Conservation (phyloP, 495 filamentous ascomycete genomes). For the Rhizodiscina lignyota region DNA sequence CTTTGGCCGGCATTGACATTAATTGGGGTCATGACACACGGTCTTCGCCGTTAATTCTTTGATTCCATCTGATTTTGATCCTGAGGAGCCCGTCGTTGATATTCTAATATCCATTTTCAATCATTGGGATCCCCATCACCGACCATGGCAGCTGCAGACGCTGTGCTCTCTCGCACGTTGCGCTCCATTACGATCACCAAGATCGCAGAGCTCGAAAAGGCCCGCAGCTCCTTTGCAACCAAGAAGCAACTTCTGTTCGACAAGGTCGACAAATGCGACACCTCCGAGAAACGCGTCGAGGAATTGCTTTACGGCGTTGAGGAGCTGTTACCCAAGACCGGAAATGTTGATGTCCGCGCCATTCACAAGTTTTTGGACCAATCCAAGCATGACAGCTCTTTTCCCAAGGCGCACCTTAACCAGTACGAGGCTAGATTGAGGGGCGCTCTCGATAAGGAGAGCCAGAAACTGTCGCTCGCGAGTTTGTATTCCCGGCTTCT, state of each 20-base stretch:
- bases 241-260: background rate
- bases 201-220: constrained; percentile 4
- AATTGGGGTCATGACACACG: no score
- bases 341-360: no score
- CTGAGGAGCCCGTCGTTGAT: no score
- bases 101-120: no score
- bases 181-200: constrained; percentile 4
- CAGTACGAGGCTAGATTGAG: constrained; percentile 2
- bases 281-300: no score
- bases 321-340: no score
- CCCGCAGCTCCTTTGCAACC: constrained; percentile 1
- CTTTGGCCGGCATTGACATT: no score
- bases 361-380: constrained; percentile 3
- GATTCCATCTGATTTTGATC: no score
- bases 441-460: constrained; percentile 1
- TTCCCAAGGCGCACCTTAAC: background rate
- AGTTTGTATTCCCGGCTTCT: constrained; percentile 4
- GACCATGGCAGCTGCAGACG: background rate
- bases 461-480: constrained; percentile 1
- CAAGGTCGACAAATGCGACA: no score
- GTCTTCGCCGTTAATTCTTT: no score
- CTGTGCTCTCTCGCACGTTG: constrained; percentile 3
- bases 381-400: constrained; percentile 3
- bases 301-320: no score
- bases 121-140: no score